Base-by-base conservation (phyloP, 768 basidiomycete species). In the Crepidotus variabilis region DNA sequence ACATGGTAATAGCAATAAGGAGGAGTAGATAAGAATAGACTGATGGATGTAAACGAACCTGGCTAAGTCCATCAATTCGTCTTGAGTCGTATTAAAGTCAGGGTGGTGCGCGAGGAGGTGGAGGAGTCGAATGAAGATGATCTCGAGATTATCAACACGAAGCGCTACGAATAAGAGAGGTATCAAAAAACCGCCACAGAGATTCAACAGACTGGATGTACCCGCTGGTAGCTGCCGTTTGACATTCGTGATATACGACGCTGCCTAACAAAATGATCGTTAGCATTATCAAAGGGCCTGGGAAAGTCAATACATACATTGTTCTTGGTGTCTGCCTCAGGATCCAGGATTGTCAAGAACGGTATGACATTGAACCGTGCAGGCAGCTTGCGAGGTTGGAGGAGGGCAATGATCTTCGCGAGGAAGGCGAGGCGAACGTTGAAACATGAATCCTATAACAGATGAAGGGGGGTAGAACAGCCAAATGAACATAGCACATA, bases 91-190 rank as follows among this genome's bases (percentile, higher is more conserved):
- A 18, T 78, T 79, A 63, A 94, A 95, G 70, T 99, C 97, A 3
- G 96, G 96, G 67, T 99, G 97, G 66, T 97, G 95, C 0, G 94
- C 92, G 4, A 98, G 77, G 0, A 94, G 71, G 65, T 94, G 90
- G 9, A 98, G 78, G 3, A 98, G 72, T 11, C 96, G 87, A 45
- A 95, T 82, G 62, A 98, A 90, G 1, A 88, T 83, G 54, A 88
- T 72, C 68, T 98, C 96, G 54, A 95, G 79, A 51, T 83, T 72
- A n/a, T 85, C 79, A 14, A 92, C 72, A 46, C 81, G 78, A 24
- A 82, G 63, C 13, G 73, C 88, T 85, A 65, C 5, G 55, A 21
- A 46, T 20, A 28, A 7, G 6, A 18, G 28, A 52, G 18, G 35
- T 20, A 18, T 7, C 9, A 23, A 11, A 23, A 58, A 21, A 10